phyloP scores from a whole-genome alignment of 1,139 yeast genomes.

The Suzukiozyma palmioleophila region DNA sequence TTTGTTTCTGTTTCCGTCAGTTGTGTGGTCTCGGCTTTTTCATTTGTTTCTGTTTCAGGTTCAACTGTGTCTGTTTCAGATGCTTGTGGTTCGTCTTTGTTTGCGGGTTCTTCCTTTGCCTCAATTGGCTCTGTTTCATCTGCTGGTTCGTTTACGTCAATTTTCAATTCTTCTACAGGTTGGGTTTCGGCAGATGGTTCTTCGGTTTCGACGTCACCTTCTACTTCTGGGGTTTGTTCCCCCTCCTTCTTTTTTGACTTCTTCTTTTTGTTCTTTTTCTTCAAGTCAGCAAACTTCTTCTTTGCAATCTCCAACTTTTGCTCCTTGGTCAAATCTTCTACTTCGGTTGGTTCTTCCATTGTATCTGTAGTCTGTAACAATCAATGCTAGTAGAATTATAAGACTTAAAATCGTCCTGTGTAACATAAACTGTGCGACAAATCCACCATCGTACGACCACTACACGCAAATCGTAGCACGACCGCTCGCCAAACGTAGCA shows the following conservation, averaged over 20 bases:
- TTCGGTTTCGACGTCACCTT: constrained; percentile 6
- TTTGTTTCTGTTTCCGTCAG: constrained; percentile 1
- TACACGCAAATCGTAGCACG: too few species aligned
- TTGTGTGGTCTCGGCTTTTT: too few species aligned
- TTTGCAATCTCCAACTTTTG: constrained; percentile 63
- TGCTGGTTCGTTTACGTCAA: constrained; percentile 4
- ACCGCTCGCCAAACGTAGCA: too few species aligned
- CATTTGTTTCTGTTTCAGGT: neutral
- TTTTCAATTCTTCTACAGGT: constrained; percentile 10
- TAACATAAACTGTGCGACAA: too few species aligned
- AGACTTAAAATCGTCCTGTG: too few species aligned
- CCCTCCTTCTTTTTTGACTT: constrained; percentile 18
- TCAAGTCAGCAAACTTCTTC: constrained; percentile 59
- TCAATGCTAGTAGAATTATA: too few species aligned
- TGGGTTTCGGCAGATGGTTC: constrained; percentile 12
- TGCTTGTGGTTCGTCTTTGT: constrained; percentile 9
- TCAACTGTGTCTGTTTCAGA: neutral
- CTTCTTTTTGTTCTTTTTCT: constrained; percentile 52
- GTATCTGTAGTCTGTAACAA: neutral
- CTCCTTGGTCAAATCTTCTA: constrained; percentile 37
- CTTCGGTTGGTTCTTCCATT: constrained; percentile 4
- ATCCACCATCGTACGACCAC: too few species aligned
- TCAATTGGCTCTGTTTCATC: constrained; percentile 6
- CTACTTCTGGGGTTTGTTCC: constrained; percentile 3
- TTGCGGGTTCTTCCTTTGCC: constrained; percentile 1